Percentiles rank a stretch among this genome's conserved stretches.
Conservation (phyloP, 257 asterid species). For the Scutellaria barbata region DNA sequence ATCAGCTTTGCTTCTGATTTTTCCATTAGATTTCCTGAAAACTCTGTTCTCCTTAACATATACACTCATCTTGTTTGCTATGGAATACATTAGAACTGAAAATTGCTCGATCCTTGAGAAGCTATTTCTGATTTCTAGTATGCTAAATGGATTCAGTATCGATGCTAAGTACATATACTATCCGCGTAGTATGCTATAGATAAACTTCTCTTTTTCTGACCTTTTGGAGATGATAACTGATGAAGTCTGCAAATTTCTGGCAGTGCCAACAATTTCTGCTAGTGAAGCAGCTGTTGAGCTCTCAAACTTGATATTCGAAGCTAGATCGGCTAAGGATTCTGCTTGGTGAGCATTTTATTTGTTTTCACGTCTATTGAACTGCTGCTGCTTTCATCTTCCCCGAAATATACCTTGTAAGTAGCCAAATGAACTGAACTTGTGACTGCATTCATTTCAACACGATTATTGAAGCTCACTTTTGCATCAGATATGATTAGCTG, state of each 20-base stretch:
- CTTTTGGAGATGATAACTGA: constrained; percentile 28
- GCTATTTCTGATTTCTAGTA: not conserved
- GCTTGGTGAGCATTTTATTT: constrained; percentile 75
- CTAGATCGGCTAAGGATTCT: constrained; percentile 79
- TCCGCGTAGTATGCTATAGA: not conserved
- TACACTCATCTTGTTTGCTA: not conserved
- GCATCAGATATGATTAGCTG: no score
- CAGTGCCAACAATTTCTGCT: constrained; percentile 52
- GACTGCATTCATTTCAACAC: not conserved
- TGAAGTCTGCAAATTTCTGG: constrained; percentile 29
- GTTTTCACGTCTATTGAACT: constrained; percentile 2
- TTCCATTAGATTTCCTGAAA: not conserved
- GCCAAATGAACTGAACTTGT: constrained; percentile 5
- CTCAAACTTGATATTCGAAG: constrained; percentile 74
- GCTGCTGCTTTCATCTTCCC: not conserved
- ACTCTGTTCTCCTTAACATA: not conserved
- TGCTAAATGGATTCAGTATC: not conserved
- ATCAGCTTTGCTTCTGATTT: not conserved
- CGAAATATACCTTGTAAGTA: not conserved
- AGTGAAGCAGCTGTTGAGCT: constrained; percentile 72
- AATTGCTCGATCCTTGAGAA: not conserved
- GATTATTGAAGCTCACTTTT: no score
- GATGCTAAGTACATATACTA: no score
- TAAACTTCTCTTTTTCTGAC: not conserved
- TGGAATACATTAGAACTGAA: not conserved